Base-by-base conservation (phyloP, 306 rosid genomes). In the Glycyrrhiza uralensis region DNA sequence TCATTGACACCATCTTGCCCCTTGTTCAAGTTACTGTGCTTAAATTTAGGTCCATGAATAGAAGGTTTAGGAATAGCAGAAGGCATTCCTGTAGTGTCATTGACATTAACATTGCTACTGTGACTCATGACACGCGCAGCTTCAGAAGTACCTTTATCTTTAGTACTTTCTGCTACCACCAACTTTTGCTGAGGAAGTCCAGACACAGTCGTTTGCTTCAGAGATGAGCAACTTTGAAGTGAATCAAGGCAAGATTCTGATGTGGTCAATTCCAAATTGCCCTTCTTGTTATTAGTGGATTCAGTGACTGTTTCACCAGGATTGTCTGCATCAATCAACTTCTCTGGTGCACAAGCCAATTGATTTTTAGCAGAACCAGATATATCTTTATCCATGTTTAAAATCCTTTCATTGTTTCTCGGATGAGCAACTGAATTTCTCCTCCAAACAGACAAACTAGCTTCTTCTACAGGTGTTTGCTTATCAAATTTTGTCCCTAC, bases 391-490 rank as follows among this genome's bases (percentile, higher is more conserved):
- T 60, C 69, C 67, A 19, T 47, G 57, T 74, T 70, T 58, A 24
- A 64, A 72, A 54, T 47, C 46, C 62, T 80, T 52, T 69, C 80
- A 20, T 47, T 38, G 24, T 54, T 66, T 64, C 68, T 68, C 23
- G 72, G 79, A 55, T 55, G 65, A 62, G 55, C 61, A 54, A 44
- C 41, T 56, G 84, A 60, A 69, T 56, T 65, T 76, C 61, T 80
- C 72, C 57, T 72, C 49, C 29, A 47, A 35, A 58, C 74, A 54
- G 84, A 72, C 42, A 45, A 62, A 41, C 38, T 46, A 66, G 47
- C 59, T 60, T 32, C 84, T 57, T 80, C 84, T 38, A 45, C 79
- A 74, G 24, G 78, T 60, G 74, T 84, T 72, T 29, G 74, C 72
- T 75, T 66, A 56, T 65, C 33, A 71, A 69, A 32, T 38, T 72